Base-by-base conservation (phyloP, 495 filamentous ascomycete genomes). In the Penicillium waksmanii region DNA sequence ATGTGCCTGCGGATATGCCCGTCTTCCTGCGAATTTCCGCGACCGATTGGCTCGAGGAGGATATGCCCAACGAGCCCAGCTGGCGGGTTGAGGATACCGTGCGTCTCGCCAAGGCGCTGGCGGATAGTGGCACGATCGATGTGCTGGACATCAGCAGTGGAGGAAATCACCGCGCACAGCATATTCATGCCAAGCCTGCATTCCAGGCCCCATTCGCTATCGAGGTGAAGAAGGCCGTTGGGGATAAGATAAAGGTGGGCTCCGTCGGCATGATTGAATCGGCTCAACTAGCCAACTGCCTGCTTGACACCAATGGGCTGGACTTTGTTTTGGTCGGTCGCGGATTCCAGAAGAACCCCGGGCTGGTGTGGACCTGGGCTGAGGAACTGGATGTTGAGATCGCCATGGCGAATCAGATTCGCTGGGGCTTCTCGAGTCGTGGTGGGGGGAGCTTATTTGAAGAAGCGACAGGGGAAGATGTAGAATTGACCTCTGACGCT, bases 301-400 rank as follows among this genome's bases (percentile, higher is more conserved):
- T 80, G 47, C 60, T 89, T 9, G 80, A 87, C 56, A 78, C 82
- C 19, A 75, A 81, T 4, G 78, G 75, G 0, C 61, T 89, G 9
- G 89, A 92, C 69, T 67, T 87, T 8, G 77, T 83, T 7, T 71
- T 87, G 42, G 80, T 82, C 6, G 89, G 89, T 1, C 72, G 89
- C 7, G 78, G 77, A 53, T 92, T 91, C 70, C 84, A 87, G 69
- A 88, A 87, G 74, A 85, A 90, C 61, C 87, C 88, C 0, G 81
- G 83, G 5, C 60, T 91, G 40, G 87, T 89, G 1, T 89, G 88
- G 83, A 65, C 74, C 0, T 91, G 81, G 76, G 89, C 87, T 0
- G 84, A 91, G 62, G 87, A 91, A 48, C 62, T 91, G 46, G 82
- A 79, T 10, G 73, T 86, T 12, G 77, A 86, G 59, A 85, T 89